Evolutionary conservation across 441 rosid genomes (phyloP).

Genomic region (Mallotus japonicus): DNA sequence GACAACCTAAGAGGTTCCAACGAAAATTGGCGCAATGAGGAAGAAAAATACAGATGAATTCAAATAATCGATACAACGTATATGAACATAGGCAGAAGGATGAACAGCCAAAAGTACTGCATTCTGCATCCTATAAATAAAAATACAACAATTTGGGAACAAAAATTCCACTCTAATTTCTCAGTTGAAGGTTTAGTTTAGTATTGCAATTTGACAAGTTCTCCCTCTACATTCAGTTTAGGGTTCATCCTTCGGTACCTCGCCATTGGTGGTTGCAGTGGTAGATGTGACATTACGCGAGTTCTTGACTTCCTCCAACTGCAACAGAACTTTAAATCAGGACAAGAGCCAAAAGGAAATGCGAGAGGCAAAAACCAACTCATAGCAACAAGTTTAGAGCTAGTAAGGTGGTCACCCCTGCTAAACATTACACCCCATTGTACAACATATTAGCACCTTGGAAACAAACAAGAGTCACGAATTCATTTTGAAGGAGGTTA

Average conservation of each 20-base stretch:
- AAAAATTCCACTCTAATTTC: neutral
- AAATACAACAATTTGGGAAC: neutral
- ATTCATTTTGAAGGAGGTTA: neutral
- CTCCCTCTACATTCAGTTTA: conserved; percentile 23
- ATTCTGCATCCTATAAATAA: neutral
- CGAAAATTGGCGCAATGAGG: no score
- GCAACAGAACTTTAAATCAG: conserved; percentile 22
- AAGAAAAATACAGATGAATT: no score
- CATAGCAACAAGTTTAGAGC: neutral
- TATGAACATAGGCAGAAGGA: neutral
- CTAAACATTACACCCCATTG: neutral
- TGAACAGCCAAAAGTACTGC: neutral
- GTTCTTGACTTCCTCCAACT: conserved; percentile 50
- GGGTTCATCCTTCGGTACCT: conserved; percentile 32
- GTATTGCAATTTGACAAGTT: neutral
- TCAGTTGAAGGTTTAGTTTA: conserved; percentile 1
- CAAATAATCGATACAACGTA: neutral
- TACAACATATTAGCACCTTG: neutral
- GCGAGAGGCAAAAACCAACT: neutral
- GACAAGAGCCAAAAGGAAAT: neutral
- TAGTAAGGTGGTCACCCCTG: neutral
- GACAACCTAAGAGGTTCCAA: no score
- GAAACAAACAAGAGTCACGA: neutral
- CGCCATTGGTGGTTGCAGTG: conserved; percentile 32
- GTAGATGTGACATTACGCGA: conserved; percentile 20